A percentile compares a stretch with the other conserved stretches of the same genome.
Evolutionary conservation across 352 stramenopile genomes (phyloP).

Genomic region (Phytophthora palmivora): DNA sequence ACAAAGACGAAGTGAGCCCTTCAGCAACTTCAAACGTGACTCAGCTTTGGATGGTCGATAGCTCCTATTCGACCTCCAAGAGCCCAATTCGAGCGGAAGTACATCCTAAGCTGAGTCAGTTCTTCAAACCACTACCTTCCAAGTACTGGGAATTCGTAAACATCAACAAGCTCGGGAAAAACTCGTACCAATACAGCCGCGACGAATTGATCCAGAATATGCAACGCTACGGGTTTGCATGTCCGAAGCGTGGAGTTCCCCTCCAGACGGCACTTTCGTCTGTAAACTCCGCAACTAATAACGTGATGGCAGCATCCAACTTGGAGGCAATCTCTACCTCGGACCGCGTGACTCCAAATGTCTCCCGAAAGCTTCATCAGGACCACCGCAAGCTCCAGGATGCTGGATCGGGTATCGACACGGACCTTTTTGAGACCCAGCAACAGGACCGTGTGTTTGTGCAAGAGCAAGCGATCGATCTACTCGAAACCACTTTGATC

Average conservation of each 20-base stretch:
- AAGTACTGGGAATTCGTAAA: slow-evolving; percentile 41
- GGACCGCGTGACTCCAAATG: not conserved
- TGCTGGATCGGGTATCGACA: not conserved
- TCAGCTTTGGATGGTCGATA: slow-evolving; percentile 39
- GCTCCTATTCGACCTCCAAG: slow-evolving; percentile 9
- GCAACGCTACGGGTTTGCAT: slow-evolving; percentile 36
- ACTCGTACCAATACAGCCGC: slow-evolving; percentile 40
- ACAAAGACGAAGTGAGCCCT: slow-evolving; percentile 27
- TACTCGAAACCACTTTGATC: slow-evolving; percentile 29
- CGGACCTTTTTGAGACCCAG: slow-evolving; percentile 9
- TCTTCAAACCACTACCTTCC: slow-evolving; percentile 29
- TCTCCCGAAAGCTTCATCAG: slow-evolving; percentile 5
- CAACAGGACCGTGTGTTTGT: slow-evolving; percentile 27
- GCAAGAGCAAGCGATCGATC: slow-evolving; percentile 26
- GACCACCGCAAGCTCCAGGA: not conserved
- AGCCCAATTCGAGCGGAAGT: slow-evolving; percentile 25
- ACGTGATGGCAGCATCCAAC: not conserved
- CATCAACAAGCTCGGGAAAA: slow-evolving; percentile 33
- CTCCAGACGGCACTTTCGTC: slow-evolving; percentile 11
- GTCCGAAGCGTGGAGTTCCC: slow-evolving; percentile 23
- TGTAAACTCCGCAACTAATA: not conserved
- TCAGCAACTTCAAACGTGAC: slow-evolving; percentile 32
- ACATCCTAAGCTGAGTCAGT: slow-evolving; percentile 26
- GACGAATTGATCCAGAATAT: slow-evolving; percentile 39
- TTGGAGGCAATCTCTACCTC: not conserved